A percentile compares a stretch with the other conserved stretches of the same genome.
Conservation (phyloP, 305 asterid species). For the Ilex paraguariensis region DNA sequence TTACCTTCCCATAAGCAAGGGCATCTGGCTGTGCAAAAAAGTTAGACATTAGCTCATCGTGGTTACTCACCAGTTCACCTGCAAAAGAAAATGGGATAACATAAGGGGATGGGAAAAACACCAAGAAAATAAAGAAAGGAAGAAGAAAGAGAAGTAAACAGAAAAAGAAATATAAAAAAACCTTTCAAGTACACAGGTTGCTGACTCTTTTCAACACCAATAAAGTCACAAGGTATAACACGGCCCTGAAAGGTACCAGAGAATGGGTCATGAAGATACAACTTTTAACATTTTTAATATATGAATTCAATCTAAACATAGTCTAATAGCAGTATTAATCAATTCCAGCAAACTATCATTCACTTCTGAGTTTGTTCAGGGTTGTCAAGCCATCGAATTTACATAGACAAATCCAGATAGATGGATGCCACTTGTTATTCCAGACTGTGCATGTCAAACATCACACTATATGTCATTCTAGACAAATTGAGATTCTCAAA, state of each 20-base stretch:
- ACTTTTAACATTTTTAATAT: constrained; percentile 18
- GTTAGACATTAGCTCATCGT: constrained; percentile 99
- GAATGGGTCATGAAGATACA: constrained; percentile 19
- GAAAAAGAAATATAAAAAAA: constrained; percentile 17
- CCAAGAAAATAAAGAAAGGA: neutral
- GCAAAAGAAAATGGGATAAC: constrained; percentile 29
- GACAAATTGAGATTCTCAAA: too few relatives aligned
- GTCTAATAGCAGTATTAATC: too few relatives aligned
- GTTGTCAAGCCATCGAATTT: too few relatives aligned
- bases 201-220: constrained; percentile 94
- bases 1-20: constrained; percentile 96
- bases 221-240: constrained; percentile 93
- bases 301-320: neutral
- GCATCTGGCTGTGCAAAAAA: constrained; percentile 99
- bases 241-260: constrained; percentile 69
- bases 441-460: too few relatives aligned
- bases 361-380: too few relatives aligned
- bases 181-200: constrained; percentile 93
- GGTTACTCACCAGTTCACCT: constrained; percentile 94
- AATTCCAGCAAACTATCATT: too few relatives aligned
- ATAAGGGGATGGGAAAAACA: constrained; percentile 7
- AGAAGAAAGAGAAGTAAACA: neutral
- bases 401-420: too few relatives aligned
- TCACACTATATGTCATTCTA: too few relatives aligned
- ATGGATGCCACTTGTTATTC: too few relatives aligned